Percentiles rank a stretch among this genome's conserved stretches.
Conservation (phyloP, 2,329 filamentous ascomycete species). For the Botrytis hyacinthi region DNA sequence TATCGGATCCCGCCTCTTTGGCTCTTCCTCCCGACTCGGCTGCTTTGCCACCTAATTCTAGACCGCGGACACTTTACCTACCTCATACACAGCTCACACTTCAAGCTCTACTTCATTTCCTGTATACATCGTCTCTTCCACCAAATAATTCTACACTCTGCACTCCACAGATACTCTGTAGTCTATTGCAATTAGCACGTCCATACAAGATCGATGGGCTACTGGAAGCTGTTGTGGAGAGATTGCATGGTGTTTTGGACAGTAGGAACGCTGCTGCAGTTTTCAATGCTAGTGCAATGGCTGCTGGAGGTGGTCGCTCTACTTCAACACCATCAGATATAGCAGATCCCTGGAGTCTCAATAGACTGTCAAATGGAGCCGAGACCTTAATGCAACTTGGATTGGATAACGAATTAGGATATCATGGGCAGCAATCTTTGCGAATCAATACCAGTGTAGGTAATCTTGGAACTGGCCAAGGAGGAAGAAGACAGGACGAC, state of each 20-base stretch:
- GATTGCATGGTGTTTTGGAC: conserved; percentile 84
- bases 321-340: conserved; percentile 57
- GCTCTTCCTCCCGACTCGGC: conserved; percentile 42
- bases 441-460: conserved; percentile 51
- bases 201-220: conserved; percentile 93
- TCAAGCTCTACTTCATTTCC: conserved; percentile 84
- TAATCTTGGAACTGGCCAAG: conserved; percentile 34
- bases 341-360: conserved; percentile 47
- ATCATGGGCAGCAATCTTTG: conserved; percentile 39
- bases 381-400: conserved; percentile 27
- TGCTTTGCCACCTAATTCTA: conserved; percentile 57
- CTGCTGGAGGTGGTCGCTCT: conserved; percentile 84
- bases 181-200: conserved; percentile 85
- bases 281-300: conserved; percentile 98
- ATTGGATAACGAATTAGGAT: conserved; percentile 26
- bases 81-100: conserved; percentile 89
- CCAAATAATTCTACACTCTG: conserved; percentile 73
- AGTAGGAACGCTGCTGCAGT: conserved; percentile 93
- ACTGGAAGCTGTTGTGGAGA: conserved; percentile 87
- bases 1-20: conserved; percentile 20
- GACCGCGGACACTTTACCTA: conserved; percentile 85
- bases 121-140: conserved; percentile 90
- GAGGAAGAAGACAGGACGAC: conserved; percentile 39
- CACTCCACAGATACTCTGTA: conserved; percentile 93
- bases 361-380: conserved; percentile 22